Evolutionary conservation across 2,329 filamentous ascomycete species (phyloP).

Genomic region (Neopestalotiopsis rosae): DNA sequence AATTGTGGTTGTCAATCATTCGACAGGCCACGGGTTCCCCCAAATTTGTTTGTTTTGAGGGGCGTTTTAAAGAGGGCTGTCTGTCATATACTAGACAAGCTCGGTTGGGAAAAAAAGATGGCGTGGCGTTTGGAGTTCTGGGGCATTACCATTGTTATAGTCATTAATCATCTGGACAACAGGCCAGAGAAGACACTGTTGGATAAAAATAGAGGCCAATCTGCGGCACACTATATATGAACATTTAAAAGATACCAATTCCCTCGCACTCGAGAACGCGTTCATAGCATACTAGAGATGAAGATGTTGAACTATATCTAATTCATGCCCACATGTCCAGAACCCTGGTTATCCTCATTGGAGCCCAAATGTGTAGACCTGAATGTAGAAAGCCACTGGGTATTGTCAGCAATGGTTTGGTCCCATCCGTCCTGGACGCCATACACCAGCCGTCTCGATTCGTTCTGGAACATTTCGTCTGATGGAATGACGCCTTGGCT

Average conservation of each 20-base stretch:
- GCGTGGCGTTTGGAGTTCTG: not conserved
- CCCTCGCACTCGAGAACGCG: no score
- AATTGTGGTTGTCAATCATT: not conserved
- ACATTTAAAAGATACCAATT: no score
- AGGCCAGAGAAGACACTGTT: not conserved
- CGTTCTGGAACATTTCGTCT: slow-evolving; percentile 10
- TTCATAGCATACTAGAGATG: no score
- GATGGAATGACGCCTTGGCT: not conserved
- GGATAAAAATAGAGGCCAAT: no score
- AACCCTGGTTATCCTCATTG: not conserved
- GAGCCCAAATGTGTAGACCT: not conserved
- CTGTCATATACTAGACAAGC: no score
- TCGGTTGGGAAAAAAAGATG: not conserved
- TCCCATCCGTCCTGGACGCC: slow-evolving; percentile 46
- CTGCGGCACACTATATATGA: no score
- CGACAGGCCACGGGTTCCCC: not conserved
- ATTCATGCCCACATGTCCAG: not conserved
- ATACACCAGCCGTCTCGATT: slow-evolving; percentile 28
- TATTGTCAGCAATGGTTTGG: slow-evolving; percentile 43
- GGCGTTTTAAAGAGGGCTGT: no score
- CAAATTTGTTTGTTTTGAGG: no score
- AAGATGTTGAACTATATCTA: no score
- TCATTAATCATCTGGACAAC: not conserved
- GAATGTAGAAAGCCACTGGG: slow-evolving; percentile 31
- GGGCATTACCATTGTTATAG: not conserved